Evolutionary conservation across 1,284 basidiomycete species (phyloP), one percentile per base, ranked within the genome.

Genomic region (Tilletia indica): DNA sequence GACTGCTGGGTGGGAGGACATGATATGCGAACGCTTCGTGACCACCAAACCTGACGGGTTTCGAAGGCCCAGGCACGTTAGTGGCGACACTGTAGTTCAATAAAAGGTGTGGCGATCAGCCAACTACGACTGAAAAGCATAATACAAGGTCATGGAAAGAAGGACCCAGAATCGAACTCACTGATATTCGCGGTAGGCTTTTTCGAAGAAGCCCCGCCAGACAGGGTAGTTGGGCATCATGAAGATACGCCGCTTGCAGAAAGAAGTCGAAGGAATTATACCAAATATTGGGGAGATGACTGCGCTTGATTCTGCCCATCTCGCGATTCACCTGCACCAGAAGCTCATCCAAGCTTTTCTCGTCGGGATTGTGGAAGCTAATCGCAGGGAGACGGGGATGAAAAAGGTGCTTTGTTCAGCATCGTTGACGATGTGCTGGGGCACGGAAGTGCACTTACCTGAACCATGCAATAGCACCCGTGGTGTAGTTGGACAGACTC

Each of bases 11-110:
- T 31, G 82, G 82, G 21, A 83, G 77, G 48, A 83, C 81, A 68
- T 83, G 81, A 72, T 83, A 83, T 72, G 72, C 76, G 70, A 77
- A 82, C 14, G 82, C 82, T 71, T 82, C 75, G 73, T 83, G 82
- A 11, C 75, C 70, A 54, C 82, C 82, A 64, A 83, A 83, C 39
- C 70, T 71, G 63, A 83, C 80, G 0, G 74, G 77, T 75, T 83
- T 79, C 66, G 79, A 74, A 31, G 82, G 82, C 25, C 82, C 82
- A 1, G 82, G 82, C 19, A 83, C 79, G 58, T 83, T 83, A 45
- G 81, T 83, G 48, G 78, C 79, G 21, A 83, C 82, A 68, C 58
- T 63, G 58, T 9, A 45, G 42, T 45, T 14, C 9, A 9, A 14
- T 14, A 45, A 45, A 45, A 9, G 42, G 6, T 14, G 42, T 31